These are phyloP conservation scores for Epichloe sp. DNA, from an alignment of 2,329 filamentous ascomycete species.

Conservation along the genomic window DNA sequence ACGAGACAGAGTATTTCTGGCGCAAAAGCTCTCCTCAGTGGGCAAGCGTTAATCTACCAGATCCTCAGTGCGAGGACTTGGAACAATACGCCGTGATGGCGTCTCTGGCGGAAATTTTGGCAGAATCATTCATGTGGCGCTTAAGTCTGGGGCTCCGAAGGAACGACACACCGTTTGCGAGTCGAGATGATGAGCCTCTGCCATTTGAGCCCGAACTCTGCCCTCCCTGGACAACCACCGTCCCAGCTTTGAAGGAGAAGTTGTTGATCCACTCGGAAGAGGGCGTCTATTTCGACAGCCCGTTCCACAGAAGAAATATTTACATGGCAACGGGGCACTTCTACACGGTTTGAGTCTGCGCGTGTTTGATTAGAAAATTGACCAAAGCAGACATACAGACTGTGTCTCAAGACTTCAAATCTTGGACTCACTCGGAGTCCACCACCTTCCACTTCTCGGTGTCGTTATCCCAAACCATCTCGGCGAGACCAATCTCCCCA, in stretches of 20 bases:
- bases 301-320: conserved; percentile 7
- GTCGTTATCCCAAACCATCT: conserved; percentile 4
- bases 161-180: conserved; percentile 1
- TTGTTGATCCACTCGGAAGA: conserved; percentile 3
- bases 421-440: not conserved
- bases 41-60: conserved; percentile 9
- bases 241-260: conserved; percentile 1
- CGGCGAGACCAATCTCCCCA: conserved; percentile 4
- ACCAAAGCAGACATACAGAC: too few species aligned
- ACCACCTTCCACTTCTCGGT: not conserved
- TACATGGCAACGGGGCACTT: conserved; percentile 6
- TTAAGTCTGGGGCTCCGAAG: conserved; percentile 11
- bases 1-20: conserved; percentile 17
- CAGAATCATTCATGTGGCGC: conserved; percentile 14
- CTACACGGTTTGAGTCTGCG: conserved; percentile 8
- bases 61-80: conserved; percentile 9
- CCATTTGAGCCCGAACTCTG: conserved; percentile 2
- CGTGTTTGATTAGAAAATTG: too few species aligned
- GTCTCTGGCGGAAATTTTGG: conserved; percentile 11
- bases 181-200: not conserved
- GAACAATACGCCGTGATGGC: conserved; percentile 15
- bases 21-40: conserved; percentile 9
- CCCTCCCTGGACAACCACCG: conserved; percentile 5
- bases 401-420: too few species aligned
- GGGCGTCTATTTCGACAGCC: conserved; percentile 4